Base-by-base conservation (phyloP, 2,329 filamentous ascomycete genomes). In the Nemania abortiva region DNA sequence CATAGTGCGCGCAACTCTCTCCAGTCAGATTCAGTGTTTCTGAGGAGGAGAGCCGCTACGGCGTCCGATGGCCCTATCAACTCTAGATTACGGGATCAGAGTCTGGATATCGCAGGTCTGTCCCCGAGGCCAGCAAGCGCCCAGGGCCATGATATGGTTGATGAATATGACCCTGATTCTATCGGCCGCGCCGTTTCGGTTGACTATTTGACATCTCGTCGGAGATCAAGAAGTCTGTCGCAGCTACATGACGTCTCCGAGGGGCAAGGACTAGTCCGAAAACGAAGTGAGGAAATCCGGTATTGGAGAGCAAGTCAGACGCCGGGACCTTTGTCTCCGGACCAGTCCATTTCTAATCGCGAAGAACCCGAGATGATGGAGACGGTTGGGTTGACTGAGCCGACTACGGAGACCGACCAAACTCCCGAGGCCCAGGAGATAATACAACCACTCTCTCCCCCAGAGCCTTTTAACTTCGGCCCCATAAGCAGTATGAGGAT, bases 181-280 rank as follows among this genome's bases (percentile, higher is more conserved):
- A 90, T 90, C 67, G 89, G 88, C n/a, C 85, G 86, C 20, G 89
- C 89, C 55, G 86, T 91, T 56, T 89, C 88, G 1, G 88, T 85
- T 69, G 87, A 89, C 66, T 82, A 79, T 27, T 80, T 80, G 39
- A 82, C 80, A 3, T 76, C 83, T 31, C 85, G 86, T 54, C 84
- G 89, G 52, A 85, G 88, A 54, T 91, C 88, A 1, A 83, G 88
- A 57, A 90, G 88, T 71, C 77, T 91, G 11, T 88, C 88, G 0
- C 86, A 87, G 10, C 79, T 90, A 22, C 80, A 83, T 5, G 81
- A 83, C 34, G 72, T 83, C 22, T 79, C 80, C 2, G 77, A 79
- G 3, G 74, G 73, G 20, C 77, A 79, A 24, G 73, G 71, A 1
- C 78, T 79, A 49, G 66, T 77, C 3, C 84, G 88, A 52, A 84